These are phyloP conservation scores for Amanita exitialis DNA, from an alignment of 768 basidiomycete genomes.

Conservation along the genomic window DNA sequence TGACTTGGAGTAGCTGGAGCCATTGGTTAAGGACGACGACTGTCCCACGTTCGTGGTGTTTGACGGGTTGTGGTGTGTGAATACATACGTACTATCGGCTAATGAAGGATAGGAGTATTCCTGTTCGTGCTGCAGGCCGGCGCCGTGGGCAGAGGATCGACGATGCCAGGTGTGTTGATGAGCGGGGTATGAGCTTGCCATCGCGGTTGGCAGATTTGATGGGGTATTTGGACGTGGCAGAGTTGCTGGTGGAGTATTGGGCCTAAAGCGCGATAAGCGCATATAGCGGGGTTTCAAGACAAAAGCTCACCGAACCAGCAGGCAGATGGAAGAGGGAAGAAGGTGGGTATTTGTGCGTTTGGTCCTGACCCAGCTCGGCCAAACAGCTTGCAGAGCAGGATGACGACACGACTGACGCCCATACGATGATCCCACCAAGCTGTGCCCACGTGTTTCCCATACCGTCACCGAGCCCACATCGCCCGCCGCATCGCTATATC, in stretches of 20 bases:
- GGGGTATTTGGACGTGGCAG: not conserved
- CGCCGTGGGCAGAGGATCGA: constrained; percentile 16
- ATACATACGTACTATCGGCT: constrained; percentile 3
- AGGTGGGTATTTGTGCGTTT: constrained; percentile 1
- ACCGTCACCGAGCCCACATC: not conserved
- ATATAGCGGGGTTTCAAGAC: not conserved
- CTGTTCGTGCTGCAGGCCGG: constrained; percentile 26
- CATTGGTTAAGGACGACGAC: constrained; percentile 5
- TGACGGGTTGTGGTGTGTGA: constrained; percentile 4
- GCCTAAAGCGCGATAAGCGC: no score
- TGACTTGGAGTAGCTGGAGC: constrained; percentile 7
- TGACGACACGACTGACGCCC: not conserved
- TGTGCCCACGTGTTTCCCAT: not conserved
- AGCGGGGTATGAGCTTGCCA: constrained; percentile 16
- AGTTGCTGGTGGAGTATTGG: not conserved
- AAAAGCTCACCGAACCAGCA: not conserved
- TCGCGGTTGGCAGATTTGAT: constrained; percentile 4
- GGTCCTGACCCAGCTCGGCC: no score
- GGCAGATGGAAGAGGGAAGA: not conserved
- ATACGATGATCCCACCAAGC: not conserved
- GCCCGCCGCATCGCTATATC: not conserved
- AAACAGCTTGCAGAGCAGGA: no score
- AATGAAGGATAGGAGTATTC: constrained; percentile 16
- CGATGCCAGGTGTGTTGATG: constrained; percentile 17
- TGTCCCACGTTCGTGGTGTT: constrained; percentile 9